A percentile compares a stretch with the other conserved stretches of the same genome.
These are phyloP conservation scores for Calonectria ilicicola DNA, from an alignment of 2,329 filamentous ascomycete species.

Conservation along the genomic window DNA sequence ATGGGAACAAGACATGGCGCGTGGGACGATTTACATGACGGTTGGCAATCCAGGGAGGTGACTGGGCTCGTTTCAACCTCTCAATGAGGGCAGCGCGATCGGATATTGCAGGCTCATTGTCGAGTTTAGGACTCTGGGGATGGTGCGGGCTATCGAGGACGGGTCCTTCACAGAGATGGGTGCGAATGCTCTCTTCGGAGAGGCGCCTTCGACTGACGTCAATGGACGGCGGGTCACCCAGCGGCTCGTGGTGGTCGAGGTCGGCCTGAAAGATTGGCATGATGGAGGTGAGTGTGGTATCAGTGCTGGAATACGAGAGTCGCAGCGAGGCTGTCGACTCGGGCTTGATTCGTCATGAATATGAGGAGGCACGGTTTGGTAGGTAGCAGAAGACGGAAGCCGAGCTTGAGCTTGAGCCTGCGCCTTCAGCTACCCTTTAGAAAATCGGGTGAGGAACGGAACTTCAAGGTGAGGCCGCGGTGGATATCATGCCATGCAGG, in stretches of 20 bases:
- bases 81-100: slow-evolving; percentile 86
- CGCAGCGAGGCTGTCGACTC: slow-evolving; percentile 45
- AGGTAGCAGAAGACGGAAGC: slow-evolving; percentile 18
- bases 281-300: slow-evolving; percentile 17
- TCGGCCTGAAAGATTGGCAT: slow-evolving; percentile 73
- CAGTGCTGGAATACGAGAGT: slow-evolving; percentile 42
- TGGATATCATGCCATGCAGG: slow-evolving; percentile 41
- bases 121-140: slow-evolving; percentile 36
- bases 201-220: slow-evolving; percentile 45
- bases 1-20: not conserved
- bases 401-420: slow-evolving; percentile 15
- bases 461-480: slow-evolving; percentile 26
- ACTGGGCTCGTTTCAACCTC: slow-evolving; percentile 83
- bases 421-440: slow-evolving; percentile 18
- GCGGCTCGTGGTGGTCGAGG: slow-evolving; percentile 50
- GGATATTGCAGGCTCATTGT: slow-evolving; percentile 52
- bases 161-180: slow-evolving; percentile 71
- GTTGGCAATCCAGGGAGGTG: slow-evolving; percentile 78
- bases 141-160: slow-evolving; percentile 56
- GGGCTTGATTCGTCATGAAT: slow-evolving; percentile 37
- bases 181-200: slow-evolving; percentile 72
- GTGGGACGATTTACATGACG: slow-evolving; percentile 62
- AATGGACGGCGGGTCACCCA: slow-evolving; percentile 39
- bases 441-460: slow-evolving; percentile 8
- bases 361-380: slow-evolving; percentile 1